Base-by-base conservation (phyloP, 805 yeast species). In the Zygotorulaspora florentina region DNA sequence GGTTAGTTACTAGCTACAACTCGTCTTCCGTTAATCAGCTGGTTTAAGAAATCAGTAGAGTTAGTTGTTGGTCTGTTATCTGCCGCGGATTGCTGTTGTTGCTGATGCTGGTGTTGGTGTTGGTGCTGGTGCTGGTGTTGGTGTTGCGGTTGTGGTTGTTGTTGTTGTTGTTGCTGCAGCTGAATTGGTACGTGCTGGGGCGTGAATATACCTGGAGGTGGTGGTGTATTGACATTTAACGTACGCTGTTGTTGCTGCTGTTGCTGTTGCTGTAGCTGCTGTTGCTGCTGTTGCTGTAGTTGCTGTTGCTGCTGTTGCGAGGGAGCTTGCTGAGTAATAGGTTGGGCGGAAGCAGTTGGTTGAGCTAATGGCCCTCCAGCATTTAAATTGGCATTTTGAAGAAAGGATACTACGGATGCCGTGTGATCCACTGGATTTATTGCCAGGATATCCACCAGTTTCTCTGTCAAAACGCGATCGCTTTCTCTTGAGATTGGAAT, bases 31-130 rank as follows among this genome's bases (percentile, higher is more conserved):
- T 83, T 83, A 81, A 89, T 83, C 61, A 89, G 72, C 65, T 88
- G 96, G 47, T 81, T 87, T 56, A 89, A 74, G 58, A 89, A 74
- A 61, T 88, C 96, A 34, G 88, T 81, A 48, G 90, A 83, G 40
- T 85, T 80, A 23, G 80, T 77, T 6, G 64, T 66, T 41, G 52
- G 56, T 7, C 55, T 37, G 40, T 55, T 46, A 37, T 48, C 49
- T 17, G 56, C 55, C 20, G 55, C 56, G 17, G 56, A 43, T 25
- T 46, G 42, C 29, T 56, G 64, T 30, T 45, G 54, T 31, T 55
- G 64, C 39, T 43, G 58, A 23, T 33, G 49, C 34, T 48, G 59
- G 23, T 46, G 56, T 8, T 50, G 50, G 36, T 51, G 60, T 18
- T 46, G 56, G 8, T 51, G 58, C 41, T 43, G 58, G 23, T 33